Evolutionary conservation across 805 yeast species (phyloP).

Genomic region (Schwanniomyces sp.): DNA sequence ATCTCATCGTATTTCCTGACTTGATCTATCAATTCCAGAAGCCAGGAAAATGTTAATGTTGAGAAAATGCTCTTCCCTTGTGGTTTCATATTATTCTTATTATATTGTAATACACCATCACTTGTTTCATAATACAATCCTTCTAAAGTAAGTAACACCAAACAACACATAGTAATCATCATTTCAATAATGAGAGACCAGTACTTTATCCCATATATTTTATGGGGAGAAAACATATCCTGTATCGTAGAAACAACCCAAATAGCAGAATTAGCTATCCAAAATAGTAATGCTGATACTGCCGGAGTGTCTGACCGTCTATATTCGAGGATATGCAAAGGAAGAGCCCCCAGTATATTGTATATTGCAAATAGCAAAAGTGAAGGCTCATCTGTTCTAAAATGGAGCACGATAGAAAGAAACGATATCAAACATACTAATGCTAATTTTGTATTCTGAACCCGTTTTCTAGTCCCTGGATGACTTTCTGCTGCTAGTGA

Average conservation of each 20-base stretch:
- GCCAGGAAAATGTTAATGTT: background rate
- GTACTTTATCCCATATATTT: conserved; percentile 6
- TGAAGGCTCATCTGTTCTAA: conserved; percentile 2
- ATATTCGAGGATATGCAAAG: conserved; percentile 47
- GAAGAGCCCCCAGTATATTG: conserved; percentile 16
- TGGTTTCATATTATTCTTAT: background rate
- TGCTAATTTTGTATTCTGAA: conserved; percentile 14
- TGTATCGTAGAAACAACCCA: conserved; percentile 12
- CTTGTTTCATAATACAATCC: background rate
- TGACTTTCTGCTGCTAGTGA: background rate
- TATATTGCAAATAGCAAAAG: conserved; percentile 15
- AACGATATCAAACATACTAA: conserved; percentile 12
- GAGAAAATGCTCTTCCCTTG: background rate
- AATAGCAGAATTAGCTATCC: conserved; percentile 22
- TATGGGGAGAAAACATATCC: conserved; percentile 18
- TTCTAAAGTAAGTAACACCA: background rate
- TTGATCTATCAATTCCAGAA: background rate
- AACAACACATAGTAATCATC: background rate
- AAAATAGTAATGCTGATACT: conserved; percentile 40
- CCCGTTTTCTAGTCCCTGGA: conserved; percentile 12
- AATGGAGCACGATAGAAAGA: conserved; percentile 2
- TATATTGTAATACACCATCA: background rate
- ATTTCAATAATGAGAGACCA: background rate
- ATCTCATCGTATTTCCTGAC: background rate
- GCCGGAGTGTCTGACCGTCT: conserved; percentile 35